phyloP scores from a whole-genome alignment of 1,139 yeast genomes.

The Hansenula sp. region DNA sequence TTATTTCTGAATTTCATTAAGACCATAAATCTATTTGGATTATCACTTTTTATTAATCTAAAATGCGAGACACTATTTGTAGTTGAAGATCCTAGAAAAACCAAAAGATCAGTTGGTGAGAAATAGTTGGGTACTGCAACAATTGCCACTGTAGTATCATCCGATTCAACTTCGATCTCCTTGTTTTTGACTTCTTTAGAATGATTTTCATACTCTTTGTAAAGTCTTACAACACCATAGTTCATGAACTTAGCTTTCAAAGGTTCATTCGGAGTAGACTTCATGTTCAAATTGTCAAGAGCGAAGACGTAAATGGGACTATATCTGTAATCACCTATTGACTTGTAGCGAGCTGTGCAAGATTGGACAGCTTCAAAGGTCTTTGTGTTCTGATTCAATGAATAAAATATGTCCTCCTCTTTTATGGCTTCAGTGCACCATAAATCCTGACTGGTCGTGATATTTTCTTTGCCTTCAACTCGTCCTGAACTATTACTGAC shows the following conservation, averaged over 20 bases:
- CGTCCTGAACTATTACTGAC: not conserved
- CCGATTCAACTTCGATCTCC: slow-evolving; percentile 35
- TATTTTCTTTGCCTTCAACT: not conserved
- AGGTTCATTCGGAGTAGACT: slow-evolving; percentile 5
- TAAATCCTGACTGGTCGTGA: not conserved
- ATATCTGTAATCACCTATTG: slow-evolving; percentile 27
- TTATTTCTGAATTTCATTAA: slow-evolving; percentile 66
- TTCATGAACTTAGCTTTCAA: slow-evolving; percentile 46
- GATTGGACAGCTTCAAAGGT: too few relatives aligned
- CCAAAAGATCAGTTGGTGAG: slow-evolving; percentile 79
- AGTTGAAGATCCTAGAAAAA: slow-evolving; percentile 64
- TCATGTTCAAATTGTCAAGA: not conserved
- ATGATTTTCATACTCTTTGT: slow-evolving; percentile 35
- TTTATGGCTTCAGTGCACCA: not conserved
- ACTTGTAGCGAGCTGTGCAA: not conserved
- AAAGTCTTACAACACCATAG: slow-evolving; percentile 69
- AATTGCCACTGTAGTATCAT: slow-evolving; percentile 69
- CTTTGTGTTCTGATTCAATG: not conserved
- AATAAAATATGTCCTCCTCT: not conserved
- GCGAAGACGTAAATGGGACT: slow-evolving; percentile 14
- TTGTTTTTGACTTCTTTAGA: slow-evolving; percentile 9
- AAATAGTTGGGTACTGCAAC: slow-evolving; percentile 86
- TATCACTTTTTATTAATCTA: slow-evolving; percentile 64
- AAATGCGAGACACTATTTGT: slow-evolving; percentile 64
- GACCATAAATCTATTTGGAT: slow-evolving; percentile 70